Evolutionary conservation across 2,329 filamentous ascomycete genomes (phyloP), one percentile per base, ranked within the genome.

Genomic region (Aureobasidium sp.): DNA sequence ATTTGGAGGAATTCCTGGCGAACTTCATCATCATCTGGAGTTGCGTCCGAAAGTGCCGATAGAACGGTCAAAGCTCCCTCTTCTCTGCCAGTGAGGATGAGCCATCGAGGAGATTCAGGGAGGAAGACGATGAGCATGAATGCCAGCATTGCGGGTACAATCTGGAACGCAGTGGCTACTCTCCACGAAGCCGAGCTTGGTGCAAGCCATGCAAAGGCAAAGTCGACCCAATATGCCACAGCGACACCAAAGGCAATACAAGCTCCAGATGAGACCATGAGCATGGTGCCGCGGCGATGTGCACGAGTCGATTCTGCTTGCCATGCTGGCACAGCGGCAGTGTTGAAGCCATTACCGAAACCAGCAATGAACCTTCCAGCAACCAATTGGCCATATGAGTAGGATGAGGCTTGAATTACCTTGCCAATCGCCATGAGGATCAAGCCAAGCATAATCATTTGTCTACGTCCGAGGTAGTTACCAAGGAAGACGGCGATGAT

Each of bases 361-460:
- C 75, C 71, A 76, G 83, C 71, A 75, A 81, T 78, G 67, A 79
- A 77, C 58, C 80, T 74, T 12, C 77, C 77, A 20, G 77, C 75
- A n/a, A 82, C 76, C 22, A 80, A 75, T 55, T 76, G 74, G 22
- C 72, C 74, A 11, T 79, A 75, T 64, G 75, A 71, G 65, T 77
- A 81, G 1, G 79, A 76, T 14, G 78, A 71, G 15, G 82, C 73
- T 68, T 88, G 86, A 41, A 88, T 79, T 9, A 82, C 75, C 37
- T 83, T 83, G 15, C 84, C 84, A 37, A 86, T 61, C 17, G 84
- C 74, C 78, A 86, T 83, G 66, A 87, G 79, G 12, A 75, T 65
- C 9, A 80, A 80, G 17, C 85, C 85, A n/a, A 83, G 76, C 67
- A 87, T 82, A 58, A 85, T 84, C 1, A 80, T 81, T 42, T 81